Conservation (phyloP, 116 monocot species). For the Papilionanthe hybrid region DNA sequence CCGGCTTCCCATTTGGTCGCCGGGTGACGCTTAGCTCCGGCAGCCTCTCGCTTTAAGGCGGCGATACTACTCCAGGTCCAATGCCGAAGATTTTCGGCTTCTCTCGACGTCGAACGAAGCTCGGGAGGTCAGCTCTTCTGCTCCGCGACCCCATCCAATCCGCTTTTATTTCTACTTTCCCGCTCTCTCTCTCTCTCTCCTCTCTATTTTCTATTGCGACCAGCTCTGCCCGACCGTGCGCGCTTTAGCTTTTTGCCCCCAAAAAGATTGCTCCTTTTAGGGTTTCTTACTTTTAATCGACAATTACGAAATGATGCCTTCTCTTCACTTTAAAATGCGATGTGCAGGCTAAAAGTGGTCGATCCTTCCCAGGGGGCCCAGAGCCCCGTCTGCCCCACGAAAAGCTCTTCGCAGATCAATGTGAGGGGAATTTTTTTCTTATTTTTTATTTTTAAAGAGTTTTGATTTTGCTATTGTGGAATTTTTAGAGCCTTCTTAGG, state of each 20-base stretch:
- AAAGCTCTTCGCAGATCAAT: constrained; percentile 45
- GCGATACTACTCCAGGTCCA: neutral
- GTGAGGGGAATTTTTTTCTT: constrained; percentile 20
- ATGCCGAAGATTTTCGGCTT: constrained; percentile 85
- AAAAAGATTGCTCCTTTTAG: constrained; percentile 6
- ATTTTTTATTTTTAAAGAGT: neutral
- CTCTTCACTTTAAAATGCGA: neutral
- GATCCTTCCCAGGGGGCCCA: constrained; percentile 60
- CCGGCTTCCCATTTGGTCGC: neutral
- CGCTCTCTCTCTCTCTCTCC: neutral
- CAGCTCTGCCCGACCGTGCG: neutral
- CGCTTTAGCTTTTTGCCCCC: neutral
- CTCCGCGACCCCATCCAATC: neutral
- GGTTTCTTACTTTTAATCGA: neutral
- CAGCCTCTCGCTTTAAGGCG: neutral
- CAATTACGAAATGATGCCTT: neutral
- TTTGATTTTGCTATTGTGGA: neutral
- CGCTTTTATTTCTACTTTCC: neutral
- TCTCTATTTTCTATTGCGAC: neutral
- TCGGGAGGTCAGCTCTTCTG: constrained; percentile 48
- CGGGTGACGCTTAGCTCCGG: neutral
- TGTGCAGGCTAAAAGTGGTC: constrained; percentile 57
- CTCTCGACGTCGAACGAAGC: constrained; percentile 66
- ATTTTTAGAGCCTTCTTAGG: neutral
- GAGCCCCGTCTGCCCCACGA: constrained; percentile 52